A percentile compares a stretch with the other conserved stretches of the same genome.
phyloP scores from a whole-genome alignment of 805 yeast genomes.

The Ogataea nakhonphanomensis region DNA sequence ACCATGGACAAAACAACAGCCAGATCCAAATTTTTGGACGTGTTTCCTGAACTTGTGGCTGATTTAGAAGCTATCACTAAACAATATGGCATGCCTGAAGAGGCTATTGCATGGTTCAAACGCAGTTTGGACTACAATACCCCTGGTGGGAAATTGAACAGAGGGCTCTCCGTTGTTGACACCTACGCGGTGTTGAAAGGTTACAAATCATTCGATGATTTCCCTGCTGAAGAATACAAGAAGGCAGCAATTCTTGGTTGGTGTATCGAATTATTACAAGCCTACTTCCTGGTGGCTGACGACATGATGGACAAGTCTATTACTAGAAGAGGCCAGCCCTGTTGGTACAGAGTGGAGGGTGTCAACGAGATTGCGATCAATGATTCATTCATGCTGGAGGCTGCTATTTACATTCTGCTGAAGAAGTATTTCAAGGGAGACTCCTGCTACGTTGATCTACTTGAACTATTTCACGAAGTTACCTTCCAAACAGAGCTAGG shows the following conservation, averaged over 20 bases:
- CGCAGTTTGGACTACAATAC: constrained; percentile 77
- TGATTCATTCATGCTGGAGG: constrained; percentile 95
- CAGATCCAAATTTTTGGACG: constrained; percentile 56
- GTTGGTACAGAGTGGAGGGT: constrained; percentile 83
- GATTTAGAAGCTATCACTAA: constrained; percentile 64
- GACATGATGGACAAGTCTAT: constrained; percentile 97
- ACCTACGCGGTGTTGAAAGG: constrained; percentile 80
- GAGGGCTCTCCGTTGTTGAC: constrained; percentile 94
- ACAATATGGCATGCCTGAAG: constrained; percentile 76
- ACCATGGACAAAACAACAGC: constrained; percentile 36
- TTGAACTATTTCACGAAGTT: constrained; percentile 94
- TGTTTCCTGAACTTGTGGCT: constrained; percentile 72
- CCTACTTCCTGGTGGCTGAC: constrained; percentile 94
- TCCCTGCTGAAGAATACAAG: constrained; percentile 67
- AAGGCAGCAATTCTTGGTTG: constrained; percentile 90
- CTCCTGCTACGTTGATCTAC: constrained; percentile 77
- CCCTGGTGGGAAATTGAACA: constrained; percentile 94
- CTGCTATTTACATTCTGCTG: constrained; percentile 83
- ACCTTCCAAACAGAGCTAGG: constrained; percentile 98
- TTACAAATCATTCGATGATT: constrained; percentile 52
- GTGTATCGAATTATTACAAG: constrained; percentile 92
- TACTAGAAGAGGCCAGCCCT: constrained; percentile 97
- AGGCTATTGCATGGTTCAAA: constrained; percentile 83
- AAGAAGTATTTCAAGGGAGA: constrained; percentile 86
- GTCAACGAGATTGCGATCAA: constrained; percentile 95